Percentiles rank a stretch among this genome's conserved stretches.
Conservation (phyloP, 139 green algal genomes). For the Tetraselmis chui region DNA sequence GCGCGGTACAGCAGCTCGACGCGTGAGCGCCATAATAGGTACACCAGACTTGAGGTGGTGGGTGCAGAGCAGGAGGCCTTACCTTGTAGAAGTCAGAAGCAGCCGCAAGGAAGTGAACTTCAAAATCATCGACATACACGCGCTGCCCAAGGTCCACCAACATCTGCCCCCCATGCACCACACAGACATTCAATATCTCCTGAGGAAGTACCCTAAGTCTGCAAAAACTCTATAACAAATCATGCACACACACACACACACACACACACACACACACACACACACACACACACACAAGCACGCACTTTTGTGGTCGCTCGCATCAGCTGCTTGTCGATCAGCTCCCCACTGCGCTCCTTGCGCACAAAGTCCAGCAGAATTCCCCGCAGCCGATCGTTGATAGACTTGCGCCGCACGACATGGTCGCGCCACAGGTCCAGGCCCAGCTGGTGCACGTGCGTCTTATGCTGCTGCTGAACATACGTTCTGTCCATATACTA, state of each 20-base stretch:
- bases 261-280: too few relatives aligned
- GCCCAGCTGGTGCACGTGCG: conserved; percentile 83
- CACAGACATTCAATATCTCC: not conserved
- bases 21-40: too few relatives aligned
- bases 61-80: too few relatives aligned
- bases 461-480: conserved; percentile 83
- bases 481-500: conserved; percentile 99
- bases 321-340: conserved; percentile 77
- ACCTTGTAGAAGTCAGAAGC: conserved; percentile 85
- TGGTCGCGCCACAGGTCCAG: conserved; percentile 86
- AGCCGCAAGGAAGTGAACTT: conserved; percentile 74
- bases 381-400: conserved; percentile 53
- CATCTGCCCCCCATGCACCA: conserved; percentile 57
- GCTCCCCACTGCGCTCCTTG: conserved; percentile 74
- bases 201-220: too few relatives aligned
- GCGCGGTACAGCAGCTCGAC: conserved; percentile 8
- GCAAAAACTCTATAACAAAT: too few relatives aligned
- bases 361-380: conserved; percentile 68
- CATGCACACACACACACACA: too few relatives aligned
- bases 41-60: too few relatives aligned
- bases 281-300: too few relatives aligned
- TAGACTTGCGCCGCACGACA: conserved; percentile 68
- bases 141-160: conserved; percentile 77
- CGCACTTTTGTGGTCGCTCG: conserved; percentile 56
- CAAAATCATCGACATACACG: conserved; percentile 89